phyloP scores from a whole-genome alignment of 164 flowering plant species.

The Taxillus chinensis region DNA sequence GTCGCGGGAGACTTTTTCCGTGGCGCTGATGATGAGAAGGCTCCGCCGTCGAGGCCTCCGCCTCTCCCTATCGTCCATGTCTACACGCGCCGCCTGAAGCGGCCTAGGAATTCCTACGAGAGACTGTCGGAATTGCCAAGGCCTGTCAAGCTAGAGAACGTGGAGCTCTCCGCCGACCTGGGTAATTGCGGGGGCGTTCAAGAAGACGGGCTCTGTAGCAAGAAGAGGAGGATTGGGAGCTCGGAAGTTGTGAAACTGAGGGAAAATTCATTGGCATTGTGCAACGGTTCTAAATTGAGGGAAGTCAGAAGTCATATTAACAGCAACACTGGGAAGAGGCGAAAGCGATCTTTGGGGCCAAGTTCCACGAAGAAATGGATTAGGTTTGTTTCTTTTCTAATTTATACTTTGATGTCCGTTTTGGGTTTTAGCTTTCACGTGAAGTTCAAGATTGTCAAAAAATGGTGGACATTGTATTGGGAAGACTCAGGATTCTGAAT shows the following conservation, averaged over 20 bases:
- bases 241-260: conserved; percentile 27
- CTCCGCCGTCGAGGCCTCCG: neutral
- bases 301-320: conserved; percentile 15
- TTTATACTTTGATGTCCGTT: too few relatives aligned
- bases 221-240: conserved; percentile 20
- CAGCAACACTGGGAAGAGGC: conserved; percentile 5
- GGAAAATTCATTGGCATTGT: too few relatives aligned
- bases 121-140: too few relatives aligned
- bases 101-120: too few relatives aligned
- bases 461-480: neutral
- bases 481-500: neutral
- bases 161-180: too few relatives aligned
- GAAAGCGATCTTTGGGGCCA: conserved; percentile 20
- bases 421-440: too few relatives aligned
- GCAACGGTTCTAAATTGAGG: conserved; percentile 23
- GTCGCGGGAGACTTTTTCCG: neutral
- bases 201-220: conserved; percentile 1
- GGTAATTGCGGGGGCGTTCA: too few relatives aligned
- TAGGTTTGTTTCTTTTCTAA: conserved; percentile 30
- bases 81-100: conserved; percentile 33
- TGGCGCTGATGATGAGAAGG: neutral
- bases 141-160: too few relatives aligned
- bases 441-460: too few relatives aligned
- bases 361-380: conserved; percentile 49
- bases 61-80: conserved; percentile 20